Conservation (phyloP, 805 yeast genomes). For the Candida sanyiensis region DNA sequence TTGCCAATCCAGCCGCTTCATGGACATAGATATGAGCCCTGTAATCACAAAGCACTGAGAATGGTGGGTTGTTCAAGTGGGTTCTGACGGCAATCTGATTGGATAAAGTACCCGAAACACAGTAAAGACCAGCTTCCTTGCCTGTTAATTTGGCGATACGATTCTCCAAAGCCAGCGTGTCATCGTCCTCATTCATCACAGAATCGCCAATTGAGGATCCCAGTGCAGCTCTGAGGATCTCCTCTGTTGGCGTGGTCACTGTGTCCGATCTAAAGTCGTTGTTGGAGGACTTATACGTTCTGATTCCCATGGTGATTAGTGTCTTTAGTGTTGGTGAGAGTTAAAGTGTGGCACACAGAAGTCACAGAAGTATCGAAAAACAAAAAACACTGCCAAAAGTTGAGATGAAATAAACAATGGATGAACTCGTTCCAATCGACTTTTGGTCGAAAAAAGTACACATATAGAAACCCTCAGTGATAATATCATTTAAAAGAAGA, state of each 20-base stretch:
- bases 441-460: too few species aligned
- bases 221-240: constrained; percentile 59
- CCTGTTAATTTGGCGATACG: constrained; percentile 67
- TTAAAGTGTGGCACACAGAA: too few species aligned
- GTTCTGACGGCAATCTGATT: constrained; percentile 82
- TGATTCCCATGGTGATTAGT: constrained; percentile 1
- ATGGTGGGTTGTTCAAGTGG: constrained; percentile 75
- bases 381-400: too few species aligned
- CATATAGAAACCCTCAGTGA: too few species aligned
- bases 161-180: constrained; percentile 58
- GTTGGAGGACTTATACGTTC: constrained; percentile 21
- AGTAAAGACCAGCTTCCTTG: constrained; percentile 73
- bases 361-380: too few species aligned
- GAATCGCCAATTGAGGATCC: constrained; percentile 72
- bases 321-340: too few species aligned
- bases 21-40: constrained; percentile 77
- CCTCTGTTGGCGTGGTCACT: constrained; percentile 77
- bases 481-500: too few species aligned
- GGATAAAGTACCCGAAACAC: constrained; percentile 86
- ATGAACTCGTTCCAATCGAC: too few species aligned
- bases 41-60: constrained; percentile 78
- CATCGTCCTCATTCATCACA: constrained; percentile 79
- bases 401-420: too few species aligned
- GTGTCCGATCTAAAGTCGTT: constrained; percentile 75
- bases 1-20: constrained; percentile 91